phyloP scores from a whole-genome alignment of 768 basidiomycete species.

The Hygrophoropsis aurantiaca region DNA sequence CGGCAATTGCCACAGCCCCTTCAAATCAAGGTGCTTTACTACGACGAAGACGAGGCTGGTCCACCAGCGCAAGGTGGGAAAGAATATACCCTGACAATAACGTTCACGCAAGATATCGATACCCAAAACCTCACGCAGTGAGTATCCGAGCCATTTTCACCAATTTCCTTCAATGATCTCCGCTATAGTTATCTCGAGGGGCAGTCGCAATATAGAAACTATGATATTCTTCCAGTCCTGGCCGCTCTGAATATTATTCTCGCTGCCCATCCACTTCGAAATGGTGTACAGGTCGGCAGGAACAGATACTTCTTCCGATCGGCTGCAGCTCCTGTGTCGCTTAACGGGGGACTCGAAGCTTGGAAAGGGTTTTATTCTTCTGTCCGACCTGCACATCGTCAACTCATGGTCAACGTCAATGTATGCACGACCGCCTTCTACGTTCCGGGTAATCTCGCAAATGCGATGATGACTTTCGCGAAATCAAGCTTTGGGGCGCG shows the following conservation, averaged over 20 bases:
- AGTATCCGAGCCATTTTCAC: conserved; percentile 5
- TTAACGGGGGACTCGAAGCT: conserved; percentile 55
- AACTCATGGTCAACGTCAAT: conserved; percentile 54
- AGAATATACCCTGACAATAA: conserved; percentile 45
- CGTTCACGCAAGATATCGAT: conserved; percentile 43
- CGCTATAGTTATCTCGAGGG: conserved; percentile 44
- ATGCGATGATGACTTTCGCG: conserved; percentile 40
- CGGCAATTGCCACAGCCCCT: conserved; percentile 41
- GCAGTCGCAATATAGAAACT: conserved; percentile 39
- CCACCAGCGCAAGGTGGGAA: conserved; percentile 31
- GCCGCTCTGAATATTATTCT: conserved; percentile 52
- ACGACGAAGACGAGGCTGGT: conserved; percentile 45
- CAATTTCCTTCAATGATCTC: conserved; percentile 7
- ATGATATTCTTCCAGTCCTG: conserved; percentile 47
- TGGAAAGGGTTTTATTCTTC: conserved; percentile 55
- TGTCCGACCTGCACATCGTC: conserved; percentile 40
- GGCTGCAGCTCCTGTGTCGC: conserved; percentile 24
- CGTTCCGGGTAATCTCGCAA: conserved; percentile 41
- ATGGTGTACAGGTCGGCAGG: conserved; percentile 50
- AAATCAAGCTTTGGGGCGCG: conserved; percentile 60
- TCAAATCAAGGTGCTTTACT: conserved; percentile 37
- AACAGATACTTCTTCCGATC: conserved; percentile 53
- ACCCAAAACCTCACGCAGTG: conserved; percentile 42
- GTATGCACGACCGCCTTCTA: conserved; percentile 53
- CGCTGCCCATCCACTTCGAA: conserved; percentile 42